Evolutionary conservation across 192 early-diverging fungal genomes (phyloP).

Genomic region (Coemansia sp.): DNA sequence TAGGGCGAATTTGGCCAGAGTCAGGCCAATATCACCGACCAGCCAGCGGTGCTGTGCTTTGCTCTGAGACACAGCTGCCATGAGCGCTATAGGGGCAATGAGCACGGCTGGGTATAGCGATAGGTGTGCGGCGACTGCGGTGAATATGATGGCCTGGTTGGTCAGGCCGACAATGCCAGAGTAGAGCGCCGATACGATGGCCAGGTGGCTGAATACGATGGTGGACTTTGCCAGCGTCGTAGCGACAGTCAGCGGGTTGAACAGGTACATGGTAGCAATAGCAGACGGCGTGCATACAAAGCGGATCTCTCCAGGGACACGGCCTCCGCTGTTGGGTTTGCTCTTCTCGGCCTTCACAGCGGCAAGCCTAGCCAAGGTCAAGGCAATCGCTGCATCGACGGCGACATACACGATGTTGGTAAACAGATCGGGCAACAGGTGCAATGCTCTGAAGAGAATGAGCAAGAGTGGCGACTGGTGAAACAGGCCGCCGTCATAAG

Average conservation of each 20-base stretch:
- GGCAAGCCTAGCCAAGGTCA: constrained; percentile 61
- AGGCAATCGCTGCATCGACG: constrained; percentile 66
- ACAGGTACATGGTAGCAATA: constrained; percentile 59
- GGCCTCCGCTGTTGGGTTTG: not conserved
- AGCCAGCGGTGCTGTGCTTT: not conserved
- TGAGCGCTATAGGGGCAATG: constrained; percentile 51
- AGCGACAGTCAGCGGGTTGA: constrained; percentile 81
- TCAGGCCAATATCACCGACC: not conserved
- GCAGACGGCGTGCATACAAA: constrained; percentile 37
- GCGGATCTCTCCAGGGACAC: constrained; percentile 46
- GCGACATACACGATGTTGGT: constrained; percentile 58
- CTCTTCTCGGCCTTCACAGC: constrained; percentile 22
- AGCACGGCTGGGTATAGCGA: constrained; percentile 87
- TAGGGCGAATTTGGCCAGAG: constrained; percentile 18
- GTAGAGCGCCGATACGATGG: constrained; percentile 70
- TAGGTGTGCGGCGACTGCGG: constrained; percentile 80
- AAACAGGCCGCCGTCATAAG: constrained; percentile 85
- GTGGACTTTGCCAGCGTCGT: constrained; percentile 77
- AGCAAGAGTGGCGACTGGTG: constrained; percentile 88
- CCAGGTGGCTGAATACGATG: constrained; percentile 69
- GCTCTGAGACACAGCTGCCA: not conserved
- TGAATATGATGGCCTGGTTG: constrained; percentile 60
- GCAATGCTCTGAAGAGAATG: constrained; percentile 65
- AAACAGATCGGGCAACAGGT: constrained; percentile 54
- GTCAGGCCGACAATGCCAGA: constrained; percentile 59